Percentiles rank a stretch among this genome's conserved stretches.
These are phyloP conservation scores for Fusarium multiceps DNA, from an alignment of 2,329 filamentous ascomycete genomes.

Conservation along the genomic window DNA sequence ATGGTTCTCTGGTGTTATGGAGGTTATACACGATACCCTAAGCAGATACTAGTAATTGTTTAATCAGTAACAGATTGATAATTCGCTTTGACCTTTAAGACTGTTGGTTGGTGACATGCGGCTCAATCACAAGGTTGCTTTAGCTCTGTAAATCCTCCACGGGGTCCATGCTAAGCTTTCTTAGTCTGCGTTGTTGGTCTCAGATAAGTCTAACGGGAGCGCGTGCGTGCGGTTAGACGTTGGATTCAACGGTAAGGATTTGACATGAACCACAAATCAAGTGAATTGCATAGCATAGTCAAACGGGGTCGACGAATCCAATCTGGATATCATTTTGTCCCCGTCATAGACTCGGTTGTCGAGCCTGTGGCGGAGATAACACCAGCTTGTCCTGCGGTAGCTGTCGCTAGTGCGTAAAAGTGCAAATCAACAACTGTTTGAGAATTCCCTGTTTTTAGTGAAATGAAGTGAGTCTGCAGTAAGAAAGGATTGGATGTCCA, in stretches of 20 bases:
- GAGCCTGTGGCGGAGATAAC: background rate
- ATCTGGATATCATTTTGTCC: background rate
- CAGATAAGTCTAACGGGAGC: background rate
- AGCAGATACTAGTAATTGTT: background rate
- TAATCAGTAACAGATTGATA: background rate
- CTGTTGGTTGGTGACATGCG: background rate
- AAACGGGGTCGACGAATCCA: no score
- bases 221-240: background rate
- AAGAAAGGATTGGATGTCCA: background rate
- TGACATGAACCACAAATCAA: background rate
- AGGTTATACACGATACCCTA: background rate
- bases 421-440: background rate
- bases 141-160: slow-evolving; percentile 1
- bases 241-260: background rate
- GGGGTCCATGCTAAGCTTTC: background rate
- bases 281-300: no score
- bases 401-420: background rate
- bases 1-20: background rate
- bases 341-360: background rate
- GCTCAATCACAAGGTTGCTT: background rate
- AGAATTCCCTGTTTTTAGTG: background rate
- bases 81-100: background rate
- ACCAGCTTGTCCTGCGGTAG: background rate
- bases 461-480: background rate
- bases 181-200: background rate